Conservation (phyloP, 768 basidiomycete genomes). For the Mycena vitilis region DNA sequence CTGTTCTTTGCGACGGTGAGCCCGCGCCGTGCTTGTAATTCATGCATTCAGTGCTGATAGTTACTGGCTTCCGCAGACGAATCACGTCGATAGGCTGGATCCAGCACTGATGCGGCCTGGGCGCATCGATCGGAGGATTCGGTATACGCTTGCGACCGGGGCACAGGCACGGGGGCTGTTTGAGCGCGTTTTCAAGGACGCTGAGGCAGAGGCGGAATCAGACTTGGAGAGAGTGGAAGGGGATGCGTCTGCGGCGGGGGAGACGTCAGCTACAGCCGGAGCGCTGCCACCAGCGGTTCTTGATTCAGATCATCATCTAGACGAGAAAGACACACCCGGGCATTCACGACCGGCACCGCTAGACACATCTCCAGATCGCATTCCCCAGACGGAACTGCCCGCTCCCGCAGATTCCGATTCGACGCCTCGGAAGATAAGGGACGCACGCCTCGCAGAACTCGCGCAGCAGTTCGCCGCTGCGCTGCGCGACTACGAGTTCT, state of each 20-base stretch:
- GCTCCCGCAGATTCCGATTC: neutral
- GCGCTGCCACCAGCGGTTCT: too few species aligned
- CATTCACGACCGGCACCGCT: neutral
- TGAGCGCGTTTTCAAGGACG: slow-evolving; percentile 54
- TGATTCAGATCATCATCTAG: neutral
- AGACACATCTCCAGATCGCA: too few species aligned
- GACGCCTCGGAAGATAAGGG: neutral
- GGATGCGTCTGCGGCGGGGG: neutral
- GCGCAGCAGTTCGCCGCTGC: neutral
- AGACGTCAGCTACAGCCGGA: neutral
- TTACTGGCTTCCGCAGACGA: slow-evolving; percentile 51
- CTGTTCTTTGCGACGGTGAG: slow-evolving; percentile 70
- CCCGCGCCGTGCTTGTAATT: neutral
- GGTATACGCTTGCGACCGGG: slow-evolving; percentile 62
- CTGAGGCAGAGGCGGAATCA: slow-evolving; percentile 22
- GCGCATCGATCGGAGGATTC: slow-evolving; percentile 64
- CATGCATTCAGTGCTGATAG: neutral
- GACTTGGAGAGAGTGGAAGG: slow-evolving; percentile 9
- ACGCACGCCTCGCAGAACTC: neutral
- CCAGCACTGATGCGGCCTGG: slow-evolving; percentile 68
- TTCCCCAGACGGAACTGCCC: too few species aligned
- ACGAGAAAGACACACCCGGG: neutral
- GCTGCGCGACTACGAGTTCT: slow-evolving; percentile 52
- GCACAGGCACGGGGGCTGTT: slow-evolving; percentile 63
- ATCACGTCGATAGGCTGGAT: slow-evolving; percentile 67